Base-by-base conservation (phyloP, 139 green algal species). In the Pycnococcus provasolii region DNA sequence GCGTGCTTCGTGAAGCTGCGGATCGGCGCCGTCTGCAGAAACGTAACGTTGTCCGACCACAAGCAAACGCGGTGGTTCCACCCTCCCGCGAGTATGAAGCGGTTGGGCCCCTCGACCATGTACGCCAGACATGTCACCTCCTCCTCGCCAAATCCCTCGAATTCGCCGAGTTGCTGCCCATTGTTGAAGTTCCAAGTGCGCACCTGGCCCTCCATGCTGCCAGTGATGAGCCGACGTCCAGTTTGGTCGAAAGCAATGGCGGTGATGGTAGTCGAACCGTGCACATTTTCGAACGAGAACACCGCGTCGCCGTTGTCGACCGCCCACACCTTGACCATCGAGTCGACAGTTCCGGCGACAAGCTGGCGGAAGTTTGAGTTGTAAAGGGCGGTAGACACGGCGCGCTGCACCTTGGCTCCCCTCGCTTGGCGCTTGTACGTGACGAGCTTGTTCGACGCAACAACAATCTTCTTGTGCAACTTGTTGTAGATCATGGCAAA, bases 101-200 rank as follows among this genome's bases (percentile, higher is more conserved):
- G 54, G 58, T 67, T 67, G 58, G 13, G 45, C 11, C 67, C 55
- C 44, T 58, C 58, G 5, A 67, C 15, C 11, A 67, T 41, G 67
- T 67, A 67, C 41, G 57, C 58, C 13, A 67, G 40, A 3, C 40
- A 54, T n/a, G 45, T 67, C 9, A 73, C 46, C 57, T 67, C 67
- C 42, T 45, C 67, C 42, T 66, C 54, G 13, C 53, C 66, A 15
- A 69, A 63, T 26, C 60, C 70, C 37, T 39, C 15, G 58, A 67
- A 71, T 15, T 60, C 45, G 15, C 60, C 50, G 44, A 71, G 62
- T 43, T 52, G 58, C 63, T 6, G 15, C 41, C 87, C 87, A 55
- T 88, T 93, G 81, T 91, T 94, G 84, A 95, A 95, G 76, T 95
- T 95, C 84, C 86, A 93, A 60, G 89, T 83, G 40, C 73, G 71